These are phyloP conservation scores for Malassezia sympodialis DNA, from an alignment of 1,284 basidiomycete genomes.

Conservation along the genomic window DNA sequence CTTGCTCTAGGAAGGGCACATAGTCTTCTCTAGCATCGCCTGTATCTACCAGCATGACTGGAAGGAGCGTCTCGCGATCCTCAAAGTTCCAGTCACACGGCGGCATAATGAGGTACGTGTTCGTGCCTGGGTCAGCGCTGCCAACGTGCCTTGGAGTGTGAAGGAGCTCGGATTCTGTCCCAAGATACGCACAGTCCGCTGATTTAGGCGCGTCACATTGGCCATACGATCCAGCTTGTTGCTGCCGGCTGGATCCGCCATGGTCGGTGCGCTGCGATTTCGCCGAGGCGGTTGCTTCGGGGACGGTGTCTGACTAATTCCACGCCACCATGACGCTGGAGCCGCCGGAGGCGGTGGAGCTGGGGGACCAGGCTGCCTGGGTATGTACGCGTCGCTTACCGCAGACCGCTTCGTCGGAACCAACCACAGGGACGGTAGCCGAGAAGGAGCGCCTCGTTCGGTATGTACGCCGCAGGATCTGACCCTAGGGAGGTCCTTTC, in stretches of 20 bases:
- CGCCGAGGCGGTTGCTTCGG: not conserved
- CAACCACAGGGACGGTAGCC: constrained; percentile 42
- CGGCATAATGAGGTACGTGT: constrained; percentile 67
- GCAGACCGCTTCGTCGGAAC: constrained; percentile 21
- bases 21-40: constrained; percentile 69
- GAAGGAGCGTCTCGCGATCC: constrained; percentile 53
- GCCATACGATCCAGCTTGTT: constrained; percentile 11
- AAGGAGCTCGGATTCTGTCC: constrained; percentile 79
- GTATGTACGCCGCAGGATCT: constrained; percentile 19
- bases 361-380: constrained; percentile 14
- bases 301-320: not conserved
- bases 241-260: not conserved
- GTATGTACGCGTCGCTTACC: constrained; percentile 3
- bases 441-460: constrained; percentile 44
- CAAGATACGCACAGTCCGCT: constrained; percentile 50
- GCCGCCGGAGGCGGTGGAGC: not conserved
- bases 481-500: constrained; percentile 31
- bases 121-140: constrained; percentile 57
- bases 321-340: not conserved
- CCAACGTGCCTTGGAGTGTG: constrained; percentile 66
- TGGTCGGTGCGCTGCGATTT: not conserved
- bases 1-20: constrained; percentile 58
- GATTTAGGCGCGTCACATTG: constrained; percentile 19
- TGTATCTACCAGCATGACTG: constrained; percentile 68
- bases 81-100: constrained; percentile 29